phyloP scores from a whole-genome alignment of 257 asterid species.

The Solanum ossicruentum region DNA sequence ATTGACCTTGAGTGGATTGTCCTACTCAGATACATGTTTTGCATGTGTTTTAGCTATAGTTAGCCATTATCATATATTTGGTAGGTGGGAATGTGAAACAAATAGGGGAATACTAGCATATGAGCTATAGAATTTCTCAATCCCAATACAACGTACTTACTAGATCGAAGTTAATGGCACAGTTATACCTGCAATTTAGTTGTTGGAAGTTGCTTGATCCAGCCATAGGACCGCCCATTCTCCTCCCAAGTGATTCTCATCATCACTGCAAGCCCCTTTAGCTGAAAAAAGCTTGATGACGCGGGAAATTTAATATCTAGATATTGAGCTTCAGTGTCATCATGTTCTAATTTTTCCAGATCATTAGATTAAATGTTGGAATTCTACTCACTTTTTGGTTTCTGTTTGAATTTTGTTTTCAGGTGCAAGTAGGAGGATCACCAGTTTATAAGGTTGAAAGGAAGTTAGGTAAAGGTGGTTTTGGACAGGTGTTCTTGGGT shows the following conservation, averaged over 20 bases:
- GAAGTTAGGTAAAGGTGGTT: slow-evolving; percentile 41
- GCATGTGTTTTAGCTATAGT: not conserved
- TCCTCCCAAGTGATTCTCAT: not conserved
- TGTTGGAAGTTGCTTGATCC: not conserved
- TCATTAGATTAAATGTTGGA: not conserved
- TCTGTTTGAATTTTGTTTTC: not conserved
- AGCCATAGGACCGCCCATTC: not conserved
- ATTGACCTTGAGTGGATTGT: not conserved
- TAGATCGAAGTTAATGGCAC: not conserved
- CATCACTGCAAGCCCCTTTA: not conserved
- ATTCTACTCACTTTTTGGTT: not conserved
- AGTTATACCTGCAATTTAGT: not conserved
- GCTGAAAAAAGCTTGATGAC: not conserved
- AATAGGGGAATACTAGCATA: not conserved
- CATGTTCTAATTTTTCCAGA: not conserved
- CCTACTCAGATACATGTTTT: not conserved
- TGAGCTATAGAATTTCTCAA: not conserved
- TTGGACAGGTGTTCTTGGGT: slow-evolving; percentile 38
- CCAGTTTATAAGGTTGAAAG: slow-evolving; percentile 31
- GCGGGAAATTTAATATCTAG: not conserved
- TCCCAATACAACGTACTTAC: not conserved
- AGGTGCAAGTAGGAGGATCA: slow-evolving; percentile 41
- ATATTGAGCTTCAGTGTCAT: not conserved
- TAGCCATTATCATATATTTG: not conserved
- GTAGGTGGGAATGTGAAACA: not conserved